Conservation (phyloP, 1,284 basidiomycete genomes). For the Apiotrichum akiyoshidainum region DNA sequence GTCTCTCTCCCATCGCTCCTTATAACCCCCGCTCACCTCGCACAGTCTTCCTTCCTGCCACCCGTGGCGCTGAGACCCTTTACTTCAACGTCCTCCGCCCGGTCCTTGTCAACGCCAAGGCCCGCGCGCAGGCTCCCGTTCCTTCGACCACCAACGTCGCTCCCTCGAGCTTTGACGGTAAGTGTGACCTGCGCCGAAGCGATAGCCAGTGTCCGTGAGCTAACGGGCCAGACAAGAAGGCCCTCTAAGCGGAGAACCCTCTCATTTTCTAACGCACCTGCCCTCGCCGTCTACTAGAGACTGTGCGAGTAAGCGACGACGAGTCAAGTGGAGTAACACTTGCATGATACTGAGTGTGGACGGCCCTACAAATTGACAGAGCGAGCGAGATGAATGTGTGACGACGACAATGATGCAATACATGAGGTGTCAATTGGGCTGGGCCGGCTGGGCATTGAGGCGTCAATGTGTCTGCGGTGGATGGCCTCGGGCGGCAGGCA, state of each 20-base stretch:
- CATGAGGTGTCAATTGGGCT: no score
- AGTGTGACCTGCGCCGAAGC: conserved; percentile 15
- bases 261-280: conserved; percentile 1
- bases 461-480: no score
- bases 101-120: conserved; percentile 56
- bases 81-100: conserved; percentile 69
- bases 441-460: no score
- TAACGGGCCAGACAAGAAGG: conserved; percentile 16
- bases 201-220: neutral
- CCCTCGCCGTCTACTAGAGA: conserved; percentile 3
- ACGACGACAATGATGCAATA: neutral
- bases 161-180: conserved; percentile 44
- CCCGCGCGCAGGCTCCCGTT: conserved; percentile 28
- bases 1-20: conserved; percentile 16
- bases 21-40: neutral
- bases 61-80: conserved; percentile 68
- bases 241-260: conserved; percentile 9
- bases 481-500: no score
- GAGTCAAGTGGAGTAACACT: neutral
- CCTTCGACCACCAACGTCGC: conserved; percentile 30
- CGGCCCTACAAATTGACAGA: neutral
- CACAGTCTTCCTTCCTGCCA: conserved; percentile 47
- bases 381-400: neutral
- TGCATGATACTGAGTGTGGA: neutral
- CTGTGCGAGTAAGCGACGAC: neutral